A percentile compares a stretch with the other conserved stretches of the same genome.
phyloP scores from a whole-genome alignment of 129 eudicot genomes.

The Rutidosis leptorrhynchoides region DNA sequence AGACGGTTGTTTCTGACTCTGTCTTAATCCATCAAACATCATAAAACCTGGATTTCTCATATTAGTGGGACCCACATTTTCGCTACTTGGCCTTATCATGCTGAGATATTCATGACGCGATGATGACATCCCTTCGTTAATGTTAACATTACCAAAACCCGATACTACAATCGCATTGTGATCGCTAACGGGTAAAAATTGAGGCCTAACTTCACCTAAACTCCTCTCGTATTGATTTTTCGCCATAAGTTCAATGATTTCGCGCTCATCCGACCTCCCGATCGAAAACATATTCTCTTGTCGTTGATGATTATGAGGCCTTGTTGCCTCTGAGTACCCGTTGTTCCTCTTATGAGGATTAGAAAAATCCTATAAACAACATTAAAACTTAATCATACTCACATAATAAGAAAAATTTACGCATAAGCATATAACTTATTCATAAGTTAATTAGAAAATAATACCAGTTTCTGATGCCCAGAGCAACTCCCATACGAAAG shows the following conservation, averaged over 20 bases:
- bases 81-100: slow-evolving; percentile 27
- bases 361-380: slow-evolving; percentile 44
- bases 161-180: slow-evolving; percentile 16
- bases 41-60: slow-evolving; percentile 27
- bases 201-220: slow-evolving; percentile 35
- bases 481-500: slow-evolving; percentile 33
- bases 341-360: slow-evolving; percentile 30
- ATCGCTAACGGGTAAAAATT: neutral
- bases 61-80: slow-evolving; percentile 22
- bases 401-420: neutral
- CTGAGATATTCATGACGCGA: slow-evolving; percentile 28
- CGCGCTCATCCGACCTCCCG: slow-evolving; percentile 66
- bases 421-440: neutral
- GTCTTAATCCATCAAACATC: slow-evolving; percentile 27
- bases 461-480: slow-evolving; percentile 44
- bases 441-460: neutral
- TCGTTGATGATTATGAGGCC: slow-evolving; percentile 37
- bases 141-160: slow-evolving; percentile 23
- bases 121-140: slow-evolving; percentile 23
- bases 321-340: slow-evolving; percentile 34
- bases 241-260: slow-evolving; percentile 78
- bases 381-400: slow-evolving; percentile 9
- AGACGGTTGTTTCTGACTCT: slow-evolving; percentile 32
- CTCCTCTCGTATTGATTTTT: slow-evolving; percentile 66
- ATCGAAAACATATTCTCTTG: slow-evolving; percentile 30